phyloP scores from a whole-genome alignment of 305 asterid genomes.

The Ajuga reptans region DNA sequence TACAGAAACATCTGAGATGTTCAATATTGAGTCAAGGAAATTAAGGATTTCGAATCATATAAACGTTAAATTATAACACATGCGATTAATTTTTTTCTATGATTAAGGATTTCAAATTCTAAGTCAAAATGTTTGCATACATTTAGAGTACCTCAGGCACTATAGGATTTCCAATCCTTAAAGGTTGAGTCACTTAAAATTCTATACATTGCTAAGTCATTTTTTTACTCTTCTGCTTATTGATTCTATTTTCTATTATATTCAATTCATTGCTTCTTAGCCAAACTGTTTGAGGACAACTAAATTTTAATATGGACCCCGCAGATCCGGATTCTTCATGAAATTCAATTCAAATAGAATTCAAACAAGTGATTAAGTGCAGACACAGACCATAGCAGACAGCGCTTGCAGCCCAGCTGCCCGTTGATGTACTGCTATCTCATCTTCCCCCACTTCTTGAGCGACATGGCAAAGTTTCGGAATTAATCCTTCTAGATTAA shows the following conservation, averaged over 20 bases:
- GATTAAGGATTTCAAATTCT: background rate
- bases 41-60: background rate
- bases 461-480: constrained; percentile 91
- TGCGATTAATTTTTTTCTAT: background rate
- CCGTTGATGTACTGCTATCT: constrained; percentile 45
- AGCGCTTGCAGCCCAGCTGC: constrained; percentile 86
- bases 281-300: background rate
- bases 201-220: background rate
- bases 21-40: background rate
- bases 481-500: constrained; percentile 80
- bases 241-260: background rate
- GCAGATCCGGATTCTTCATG: background rate
- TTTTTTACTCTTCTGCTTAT: background rate
- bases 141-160: background rate
- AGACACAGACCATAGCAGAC: constrained; percentile 67
- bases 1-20: background rate
- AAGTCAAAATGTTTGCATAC: background rate
- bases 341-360: background rate
- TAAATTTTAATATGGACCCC: background rate
- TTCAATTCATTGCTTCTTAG: background rate
- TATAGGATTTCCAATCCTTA: background rate
- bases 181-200: background rate
- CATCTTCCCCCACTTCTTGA: constrained; percentile 87
- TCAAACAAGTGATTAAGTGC: background rate
- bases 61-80: background rate